Base-by-base conservation (phyloP, 225 moss, liverwort and hornwort genomes). In the Bryoerythrophyllum caledonicum region DNA sequence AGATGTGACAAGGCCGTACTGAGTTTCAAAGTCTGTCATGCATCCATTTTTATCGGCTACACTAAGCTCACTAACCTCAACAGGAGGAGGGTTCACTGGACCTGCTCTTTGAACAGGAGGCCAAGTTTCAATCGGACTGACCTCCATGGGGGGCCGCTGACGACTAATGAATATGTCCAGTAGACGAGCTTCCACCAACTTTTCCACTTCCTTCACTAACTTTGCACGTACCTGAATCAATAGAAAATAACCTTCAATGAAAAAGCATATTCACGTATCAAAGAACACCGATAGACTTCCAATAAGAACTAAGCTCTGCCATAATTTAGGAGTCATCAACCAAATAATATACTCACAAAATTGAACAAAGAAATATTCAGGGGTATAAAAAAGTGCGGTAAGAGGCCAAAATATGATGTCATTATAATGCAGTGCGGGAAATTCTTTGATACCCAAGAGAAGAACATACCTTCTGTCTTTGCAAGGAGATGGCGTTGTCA, bases 401-500 rank as follows among this genome's bases (percentile, higher is more conserved):
- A 30, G 1, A 35, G 24, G 38, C 53, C 14, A 37, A 40, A 44
- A 66, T 20, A 34, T 23, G 26, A 60, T 60, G 59, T 51, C 58
- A 35, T 16, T 25, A 34, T 24, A 63, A 35, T 6, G 63, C 30
- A 61, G 48, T 9, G 48, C 38, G 8, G 38, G 38, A 38, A 38
- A 9, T 38, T 38, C 38, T 27, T 48, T 72, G 13, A 26, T 40
- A 54, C 30, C 15, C 15, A 43, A 73, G 23, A 75, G 26, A 25
- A 55, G 14, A 34, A 28, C 74, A 8, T n/a, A 93, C 96, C 90
- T 96, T 96, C 25, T 94, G 92, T 17, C 96, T 89, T 74, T 96
- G 92, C 80, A 96, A 80, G 54, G 88, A 85, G 55, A 94, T 94
- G 43, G 96, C 96, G 79, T 94, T 96, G 76, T 94, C 93, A 60